Evolutionary conservation across 768 basidiomycete species (phyloP), one percentile per base, ranked within the genome.

Genomic region (Russula sp.): DNA sequence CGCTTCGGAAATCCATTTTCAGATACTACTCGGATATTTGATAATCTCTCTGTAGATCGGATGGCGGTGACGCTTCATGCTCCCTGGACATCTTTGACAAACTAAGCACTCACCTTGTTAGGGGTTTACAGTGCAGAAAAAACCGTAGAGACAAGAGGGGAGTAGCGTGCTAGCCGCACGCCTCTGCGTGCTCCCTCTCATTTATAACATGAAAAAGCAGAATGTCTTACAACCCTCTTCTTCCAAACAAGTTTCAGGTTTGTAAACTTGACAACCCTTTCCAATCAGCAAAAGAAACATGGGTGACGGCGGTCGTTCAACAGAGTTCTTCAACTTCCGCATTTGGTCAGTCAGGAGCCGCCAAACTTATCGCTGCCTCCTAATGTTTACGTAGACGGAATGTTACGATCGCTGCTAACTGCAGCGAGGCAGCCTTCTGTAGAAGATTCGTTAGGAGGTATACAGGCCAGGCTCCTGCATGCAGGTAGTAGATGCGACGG

Each of bases 391-490:
- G 63, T 64, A 64, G 63, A 50, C 59, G 48, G 59, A 46, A 60
- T 60, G 63, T 64, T 60, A 57, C 54, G 54, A 64, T 64, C 63
- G 63, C 63, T 60, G 49, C 59, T 56, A 49, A 42, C 46, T 49
- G 63, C 63, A 56, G 63, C 59, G 63, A 64, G 63, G 63, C 63
- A 55, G 53, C 53, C 63, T 64, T 64, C 63, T 64, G 63, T 54
- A 50, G 57, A 64, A 60, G 63, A 64, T 64, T 64, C 63, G 58
- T 64, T 55, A 49, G 48, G 34, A 26, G 52, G 34, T 53, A 50
- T 59, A 54, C 63, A 60, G 38, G 59, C 46, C 30, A 55, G 59
- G 53, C 48, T 49, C 63, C 53, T 55, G 59, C 53, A 24, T 56
- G 63, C 38, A 48, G 36, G 53, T 60, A n/a, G 51, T 60, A 54